Evolutionary conservation across 352 stramenopile genomes (phyloP).

Genomic region (Phytophthora pini): DNA sequence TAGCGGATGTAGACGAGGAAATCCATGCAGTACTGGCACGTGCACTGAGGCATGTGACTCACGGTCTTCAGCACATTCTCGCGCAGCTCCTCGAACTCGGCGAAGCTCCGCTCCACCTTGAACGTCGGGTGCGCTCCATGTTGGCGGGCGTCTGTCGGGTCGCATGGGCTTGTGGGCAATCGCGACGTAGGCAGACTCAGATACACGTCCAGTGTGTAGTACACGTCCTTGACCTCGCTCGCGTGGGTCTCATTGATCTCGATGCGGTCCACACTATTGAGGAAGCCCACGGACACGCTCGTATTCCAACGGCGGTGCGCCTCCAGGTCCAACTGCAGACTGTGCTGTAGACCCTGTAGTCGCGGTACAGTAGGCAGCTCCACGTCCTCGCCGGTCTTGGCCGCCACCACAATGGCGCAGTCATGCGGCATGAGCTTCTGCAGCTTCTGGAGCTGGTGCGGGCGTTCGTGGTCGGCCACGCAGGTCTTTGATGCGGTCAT

Average conservation of each 20-base stretch:
- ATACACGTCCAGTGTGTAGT: conserved; percentile 53
- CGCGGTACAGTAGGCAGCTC: conserved; percentile 22
- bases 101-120: conserved; percentile 56
- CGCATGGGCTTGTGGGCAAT: conserved; percentile 31
- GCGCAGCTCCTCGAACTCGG: conserved; percentile 59
- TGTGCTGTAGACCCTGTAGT: conserved; percentile 28
- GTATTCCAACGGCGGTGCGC: conserved; percentile 46
- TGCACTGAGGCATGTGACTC: conserved; percentile 42
- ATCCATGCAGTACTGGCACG: conserved; percentile 45
- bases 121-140: conserved; percentile 34
- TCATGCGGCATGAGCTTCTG: conserved; percentile 44
- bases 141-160: conserved; percentile 6
- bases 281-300: conserved; percentile 42
- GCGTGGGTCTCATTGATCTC: conserved; percentile 45
- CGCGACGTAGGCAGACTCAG: conserved; percentile 41
- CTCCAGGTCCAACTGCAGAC: conserved; percentile 37
- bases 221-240: conserved; percentile 30
- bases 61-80: conserved; percentile 44
- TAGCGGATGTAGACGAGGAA: conserved; percentile 53
- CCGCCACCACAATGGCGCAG: conserved; percentile 32
- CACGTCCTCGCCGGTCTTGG: conserved; percentile 19
- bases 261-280: conserved; percentile 54
- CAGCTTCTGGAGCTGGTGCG: conserved; percentile 29
- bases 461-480: conserved; percentile 22
- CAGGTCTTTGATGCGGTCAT: conserved; percentile 25